phyloP scores from a whole-genome alignment of 2,329 filamentous ascomycete genomes.

The Calonectria henricotiae region DNA sequence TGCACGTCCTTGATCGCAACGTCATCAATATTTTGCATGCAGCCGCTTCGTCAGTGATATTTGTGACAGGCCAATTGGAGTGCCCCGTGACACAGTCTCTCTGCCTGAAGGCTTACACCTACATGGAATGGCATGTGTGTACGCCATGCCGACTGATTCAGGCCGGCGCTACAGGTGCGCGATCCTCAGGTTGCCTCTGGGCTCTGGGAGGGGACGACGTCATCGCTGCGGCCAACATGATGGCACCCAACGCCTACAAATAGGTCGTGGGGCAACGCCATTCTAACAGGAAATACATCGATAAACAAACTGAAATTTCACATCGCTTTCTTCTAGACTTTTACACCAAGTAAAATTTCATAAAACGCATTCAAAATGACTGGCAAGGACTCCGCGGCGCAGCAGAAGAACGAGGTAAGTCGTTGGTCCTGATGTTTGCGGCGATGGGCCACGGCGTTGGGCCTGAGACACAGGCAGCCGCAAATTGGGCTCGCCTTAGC shows the following conservation, averaged over 20 bases:
- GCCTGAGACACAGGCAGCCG: constrained; percentile 14
- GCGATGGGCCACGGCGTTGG: background rate
- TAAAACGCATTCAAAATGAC: constrained; percentile 33
- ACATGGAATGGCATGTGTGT: constrained; percentile 7
- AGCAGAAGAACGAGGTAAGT: constrained; percentile 55
- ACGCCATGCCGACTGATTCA: constrained; percentile 30
- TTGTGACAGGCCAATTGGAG: constrained; percentile 25
- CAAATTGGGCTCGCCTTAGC: background rate
- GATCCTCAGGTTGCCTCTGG: constrained; percentile 45
- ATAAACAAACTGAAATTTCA: constrained; percentile 30
- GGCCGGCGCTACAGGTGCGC: constrained; percentile 42
- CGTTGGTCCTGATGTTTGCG: background rate
- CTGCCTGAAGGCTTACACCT: constrained; percentile 26
- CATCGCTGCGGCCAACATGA: constrained; percentile 45
- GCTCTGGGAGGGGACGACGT: constrained; percentile 48
- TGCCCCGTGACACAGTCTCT: constrained; percentile 1
- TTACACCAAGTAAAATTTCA: constrained; percentile 9
- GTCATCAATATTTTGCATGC: constrained; percentile 22
- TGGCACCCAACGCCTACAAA: constrained; percentile 47
- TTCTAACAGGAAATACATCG: constrained; percentile 6
- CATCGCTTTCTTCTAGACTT: background rate
- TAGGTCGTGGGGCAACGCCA: constrained; percentile 39
- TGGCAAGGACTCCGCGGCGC: constrained; percentile 51
- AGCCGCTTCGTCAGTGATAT: constrained; percentile 21
- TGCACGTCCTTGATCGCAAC: constrained; percentile 23